Base-by-base conservation (phyloP, 352 stramenopile genomes). In the Nothophytophthora sp. region DNA sequence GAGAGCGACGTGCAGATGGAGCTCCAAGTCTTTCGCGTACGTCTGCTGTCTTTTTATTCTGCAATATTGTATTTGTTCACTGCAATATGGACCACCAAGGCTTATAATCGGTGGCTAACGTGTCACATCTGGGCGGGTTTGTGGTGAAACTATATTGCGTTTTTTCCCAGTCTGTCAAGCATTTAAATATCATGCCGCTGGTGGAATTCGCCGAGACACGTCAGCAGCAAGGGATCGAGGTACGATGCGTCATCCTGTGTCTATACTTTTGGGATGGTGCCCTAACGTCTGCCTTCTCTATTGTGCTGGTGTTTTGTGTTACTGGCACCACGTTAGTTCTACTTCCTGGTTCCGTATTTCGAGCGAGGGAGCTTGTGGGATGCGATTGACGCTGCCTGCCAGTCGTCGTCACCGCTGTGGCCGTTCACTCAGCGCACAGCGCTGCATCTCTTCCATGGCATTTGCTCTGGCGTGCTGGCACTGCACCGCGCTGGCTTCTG, bases 261-360 rank as follows among this genome's bases (percentile, higher is more conserved):
- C 7, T 4, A 11, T 20, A 13, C 6, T 4, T 25, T 25, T 29
- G 10, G 2, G 18, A 25, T 16, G 18, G 15, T 41, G 25, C 8
- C 36, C 27, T 43, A 32, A 32, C 11, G 20, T 22, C 29, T 34
- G 5, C 19, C 50, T 4, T 16, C 6, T 32, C 12, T 32, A 12
- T 12, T 32, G 27, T 32, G 7, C 6, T 32, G 27, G 27, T 32
- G 27, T 6, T 6, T 12, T 32, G 27, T 35, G 30, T 33, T 45
- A 8, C 7, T 27, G 27, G 27, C 12, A 32, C 27, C 52, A 32
- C 25, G 9, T 18, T 39, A 93, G 76, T 92, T 80, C 46, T 88
- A 88, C 61, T 95, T 92, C 39, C 65, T 96, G 24, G 81, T 93
- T 48, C 85, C 87, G 6, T 95, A 81, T 49, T 92, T 93, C 52